Evolutionary conservation across 805 yeast genomes (phyloP).

Genomic region (Teunomyces kruisii): DNA sequence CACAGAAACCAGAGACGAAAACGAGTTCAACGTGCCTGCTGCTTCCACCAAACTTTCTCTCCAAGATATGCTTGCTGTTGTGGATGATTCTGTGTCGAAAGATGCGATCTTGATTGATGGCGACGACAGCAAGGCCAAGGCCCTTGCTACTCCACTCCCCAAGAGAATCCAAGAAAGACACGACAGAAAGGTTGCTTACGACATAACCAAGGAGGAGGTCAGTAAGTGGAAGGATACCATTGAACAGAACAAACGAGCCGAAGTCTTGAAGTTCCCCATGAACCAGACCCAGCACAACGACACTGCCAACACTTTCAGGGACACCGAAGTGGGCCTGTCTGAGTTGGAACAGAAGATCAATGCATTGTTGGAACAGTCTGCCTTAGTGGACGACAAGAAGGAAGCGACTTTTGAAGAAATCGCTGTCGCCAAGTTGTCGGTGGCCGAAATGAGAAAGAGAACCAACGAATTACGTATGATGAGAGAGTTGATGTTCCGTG

Average conservation of each 20-base stretch:
- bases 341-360: conserved; percentile 70
- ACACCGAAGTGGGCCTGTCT: conserved; percentile 20
- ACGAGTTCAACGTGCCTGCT: conserved; percentile 68
- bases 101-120: conserved; percentile 52
- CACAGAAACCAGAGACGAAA: conserved; percentile 59
- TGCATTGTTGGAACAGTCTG: conserved; percentile 59
- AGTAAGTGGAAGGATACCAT: conserved; percentile 87
- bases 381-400: conserved; percentile 67
- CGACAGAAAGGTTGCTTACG: conserved; percentile 89
- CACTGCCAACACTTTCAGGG: conserved; percentile 32
- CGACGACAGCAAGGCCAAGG: conserved; percentile 36
- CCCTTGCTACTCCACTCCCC: conserved; percentile 81
- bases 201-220: conserved; percentile 81
- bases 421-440: conserved; percentile 75
- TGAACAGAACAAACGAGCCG: conserved; percentile 76
- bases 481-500: conserved; percentile 96
- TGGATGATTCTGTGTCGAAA: conserved; percentile 48
- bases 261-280: conserved; percentile 77
- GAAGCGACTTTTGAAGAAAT: conserved; percentile 86
- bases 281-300: conserved; percentile 43
- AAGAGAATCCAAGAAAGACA: conserved; percentile 79
- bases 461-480: conserved; percentile 82
- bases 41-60: conserved; percentile 52
- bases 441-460: conserved; percentile 74
- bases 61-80: conserved; percentile 72